Conservation (phyloP, 2,329 filamentous ascomycete species). For the Pseudogymnoascus sp. region DNA sequence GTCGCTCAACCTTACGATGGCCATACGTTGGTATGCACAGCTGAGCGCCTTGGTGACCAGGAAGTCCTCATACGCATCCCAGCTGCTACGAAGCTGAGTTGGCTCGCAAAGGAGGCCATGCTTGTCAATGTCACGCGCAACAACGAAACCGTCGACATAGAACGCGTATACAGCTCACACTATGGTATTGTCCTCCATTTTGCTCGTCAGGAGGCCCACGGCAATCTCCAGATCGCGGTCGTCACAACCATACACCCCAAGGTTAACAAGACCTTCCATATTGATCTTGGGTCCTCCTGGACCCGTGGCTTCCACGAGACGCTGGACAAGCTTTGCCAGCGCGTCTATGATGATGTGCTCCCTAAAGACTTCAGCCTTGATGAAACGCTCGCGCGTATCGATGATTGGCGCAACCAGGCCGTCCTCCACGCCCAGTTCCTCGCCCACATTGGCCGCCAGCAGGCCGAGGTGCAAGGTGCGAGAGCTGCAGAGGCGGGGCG, state of each 20-base stretch:
- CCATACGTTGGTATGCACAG: constrained; percentile 34
- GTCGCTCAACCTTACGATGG: constrained; percentile 17
- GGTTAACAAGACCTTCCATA: constrained; percentile 50
- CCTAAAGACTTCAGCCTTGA: not conserved
- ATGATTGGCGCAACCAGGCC: not conserved
- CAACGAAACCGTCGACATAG: constrained; percentile 38
- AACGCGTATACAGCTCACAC: constrained; percentile 28
- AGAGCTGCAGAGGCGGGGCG: not conserved
- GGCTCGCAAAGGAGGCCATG: constrained; percentile 49
- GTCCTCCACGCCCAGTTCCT: constrained; percentile 26
- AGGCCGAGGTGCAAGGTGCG: constrained; percentile 12
- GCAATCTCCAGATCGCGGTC: constrained; percentile 49
- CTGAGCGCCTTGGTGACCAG: constrained; percentile 37
- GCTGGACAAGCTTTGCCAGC: constrained; percentile 17
- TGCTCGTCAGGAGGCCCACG: constrained; percentile 45
- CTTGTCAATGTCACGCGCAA: constrained; percentile 45
- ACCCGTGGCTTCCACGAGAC: constrained; percentile 21
- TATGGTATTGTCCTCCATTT: constrained; percentile 35
- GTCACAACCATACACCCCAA: constrained; percentile 50
- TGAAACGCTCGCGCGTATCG: not conserved
- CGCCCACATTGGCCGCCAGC: constrained; percentile 33
- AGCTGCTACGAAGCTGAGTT: constrained; percentile 40
- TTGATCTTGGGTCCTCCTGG: constrained; percentile 43
- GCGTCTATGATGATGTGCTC: not conserved
- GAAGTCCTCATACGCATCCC: constrained; percentile 48